phyloP scores from a whole-genome alignment of 331 rosid species.

The Malus hybrid region DNA sequence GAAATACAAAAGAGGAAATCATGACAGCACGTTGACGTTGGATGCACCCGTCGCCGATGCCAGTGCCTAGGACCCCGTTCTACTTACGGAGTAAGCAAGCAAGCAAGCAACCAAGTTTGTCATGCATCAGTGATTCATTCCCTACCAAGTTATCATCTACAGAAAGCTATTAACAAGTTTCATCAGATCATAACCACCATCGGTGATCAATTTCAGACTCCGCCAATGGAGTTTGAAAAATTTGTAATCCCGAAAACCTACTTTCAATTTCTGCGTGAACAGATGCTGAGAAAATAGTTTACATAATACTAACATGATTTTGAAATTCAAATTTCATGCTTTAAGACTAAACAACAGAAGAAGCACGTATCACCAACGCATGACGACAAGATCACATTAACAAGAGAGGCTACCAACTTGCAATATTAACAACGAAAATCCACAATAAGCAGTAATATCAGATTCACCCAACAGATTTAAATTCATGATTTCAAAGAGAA shows the following conservation, averaged over 20 bases:
- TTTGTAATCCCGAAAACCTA: background rate
- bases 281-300: too few relatives aligned
- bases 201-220: background rate
- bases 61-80: too few relatives aligned
- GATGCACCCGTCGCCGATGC: too few relatives aligned
- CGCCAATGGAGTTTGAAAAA: background rate
- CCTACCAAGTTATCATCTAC: too few relatives aligned
- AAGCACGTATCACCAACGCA: too few relatives aligned
- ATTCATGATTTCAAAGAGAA: constrained; percentile 23
- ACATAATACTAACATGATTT: background rate
- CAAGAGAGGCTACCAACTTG: background rate
- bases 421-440: constrained; percentile 31
- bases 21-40: too few relatives aligned
- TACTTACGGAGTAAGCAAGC: too few relatives aligned
- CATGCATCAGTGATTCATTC: too few relatives aligned
- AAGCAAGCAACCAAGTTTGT: background rate
- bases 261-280: background rate
- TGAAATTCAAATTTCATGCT: background rate
- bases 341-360: background rate
- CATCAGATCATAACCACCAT: background rate
- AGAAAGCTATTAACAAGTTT: background rate
- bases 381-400: background rate
- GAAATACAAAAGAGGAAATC: too few relatives aligned
- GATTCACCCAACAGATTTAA: constrained; percentile 54
- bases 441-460: constrained; percentile 42